Conservation (phyloP, 805 yeast genomes). For the Saccharomycopsis javanensis region DNA sequence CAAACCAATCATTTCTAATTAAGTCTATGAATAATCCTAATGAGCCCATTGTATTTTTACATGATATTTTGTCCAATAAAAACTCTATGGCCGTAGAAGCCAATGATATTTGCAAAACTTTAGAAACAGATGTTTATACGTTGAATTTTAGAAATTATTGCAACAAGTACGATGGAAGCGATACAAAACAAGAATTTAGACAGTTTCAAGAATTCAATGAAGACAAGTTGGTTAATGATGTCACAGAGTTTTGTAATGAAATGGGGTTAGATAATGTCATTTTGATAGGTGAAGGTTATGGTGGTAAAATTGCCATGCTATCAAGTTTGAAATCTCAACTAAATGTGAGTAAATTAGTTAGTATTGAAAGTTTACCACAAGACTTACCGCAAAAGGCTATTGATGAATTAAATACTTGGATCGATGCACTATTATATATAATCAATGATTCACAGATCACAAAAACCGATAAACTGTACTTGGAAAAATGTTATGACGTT, state of each 20-base stretch:
- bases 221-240: slow-evolving; percentile 8
- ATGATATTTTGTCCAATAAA: slow-evolving; percentile 10
- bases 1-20: slow-evolving; percentile 16
- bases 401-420: slow-evolving; percentile 5
- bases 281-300: slow-evolving; percentile 18
- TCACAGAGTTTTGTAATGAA: slow-evolving; percentile 7
- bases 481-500: slow-evolving; percentile 6
- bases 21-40: slow-evolving; percentile 16
- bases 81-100: slow-evolving; percentile 9
- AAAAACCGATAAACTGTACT: slow-evolving; percentile 13
- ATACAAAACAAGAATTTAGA: not conserved
- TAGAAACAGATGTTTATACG: slow-evolving; percentile 17
- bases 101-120: slow-evolving; percentile 14
- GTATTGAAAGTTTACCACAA: slow-evolving; percentile 13
- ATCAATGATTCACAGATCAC: slow-evolving; percentile 5
- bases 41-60: slow-evolving; percentile 16
- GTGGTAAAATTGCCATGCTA: slow-evolving; percentile 14
- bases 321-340: slow-evolving; percentile 1
- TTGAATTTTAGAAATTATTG: slow-evolving; percentile 8
- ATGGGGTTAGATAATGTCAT: slow-evolving; percentile 7
- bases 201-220: slow-evolving; percentile 5
- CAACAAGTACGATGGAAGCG: not conserved
- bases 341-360: slow-evolving; percentile 12
- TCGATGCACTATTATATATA: slow-evolving; percentile 6
- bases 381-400: not conserved